phyloP scores from a whole-genome alignment of 129 eudicot species.

The Tagetes patula region DNA sequence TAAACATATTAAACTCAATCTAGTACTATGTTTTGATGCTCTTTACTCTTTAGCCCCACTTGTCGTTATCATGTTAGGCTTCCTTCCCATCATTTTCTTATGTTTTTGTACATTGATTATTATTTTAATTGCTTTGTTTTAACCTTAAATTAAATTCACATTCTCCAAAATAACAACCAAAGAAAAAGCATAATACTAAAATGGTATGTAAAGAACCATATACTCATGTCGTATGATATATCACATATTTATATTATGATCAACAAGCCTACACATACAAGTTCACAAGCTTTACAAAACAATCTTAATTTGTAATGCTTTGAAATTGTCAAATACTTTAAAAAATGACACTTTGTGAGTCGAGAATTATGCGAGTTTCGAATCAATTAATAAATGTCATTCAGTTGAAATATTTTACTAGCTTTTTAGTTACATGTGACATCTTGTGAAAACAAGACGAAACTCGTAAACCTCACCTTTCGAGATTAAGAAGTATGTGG shows the following conservation, averaged over 20 bases:
- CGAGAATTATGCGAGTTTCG: not conserved
- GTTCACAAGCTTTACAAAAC: not conserved
- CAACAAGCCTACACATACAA: too few relatives aligned
- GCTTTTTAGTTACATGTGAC: not conserved
- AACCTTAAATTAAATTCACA: not conserved
- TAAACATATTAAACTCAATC: constrained; percentile 30
- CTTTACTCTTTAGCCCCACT: constrained; percentile 24
- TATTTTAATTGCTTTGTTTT: not conserved
- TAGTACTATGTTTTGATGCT: constrained; percentile 24
- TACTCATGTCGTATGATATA: not conserved
- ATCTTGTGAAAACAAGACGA: not conserved
- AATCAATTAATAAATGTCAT: too few relatives aligned
- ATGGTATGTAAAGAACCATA: too few relatives aligned
- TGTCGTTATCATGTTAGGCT: constrained; percentile 31
- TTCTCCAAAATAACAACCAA: not conserved
- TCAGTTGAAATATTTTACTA: too few relatives aligned
- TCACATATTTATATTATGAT: not conserved
- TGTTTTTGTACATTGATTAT: not conserved
- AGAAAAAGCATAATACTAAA: not conserved
- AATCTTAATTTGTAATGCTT: not conserved
- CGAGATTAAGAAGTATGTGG: not conserved
- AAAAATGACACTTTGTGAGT: not conserved
- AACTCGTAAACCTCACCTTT: not conserved
- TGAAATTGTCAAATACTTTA: not conserved
- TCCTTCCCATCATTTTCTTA: constrained; percentile 21